A percentile compares a stretch with the other conserved stretches of the same genome.
phyloP scores from a whole-genome alignment of 495 filamentous ascomycete genomes.

The Arthonia radiata region DNA sequence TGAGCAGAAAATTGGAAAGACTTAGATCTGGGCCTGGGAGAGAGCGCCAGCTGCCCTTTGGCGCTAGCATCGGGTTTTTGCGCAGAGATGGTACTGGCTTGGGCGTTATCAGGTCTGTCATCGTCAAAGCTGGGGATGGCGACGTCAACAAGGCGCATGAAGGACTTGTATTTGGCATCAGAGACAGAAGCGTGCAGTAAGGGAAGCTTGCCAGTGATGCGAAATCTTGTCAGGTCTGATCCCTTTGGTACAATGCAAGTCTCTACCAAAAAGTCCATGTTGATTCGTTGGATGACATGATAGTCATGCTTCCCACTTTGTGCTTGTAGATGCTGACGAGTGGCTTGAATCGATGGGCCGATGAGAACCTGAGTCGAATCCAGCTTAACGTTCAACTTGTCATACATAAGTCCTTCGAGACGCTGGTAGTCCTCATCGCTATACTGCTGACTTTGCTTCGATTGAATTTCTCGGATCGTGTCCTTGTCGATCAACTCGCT shows the following conservation, averaged over 20 bases:
- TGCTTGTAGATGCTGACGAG: slow-evolving; percentile 55
- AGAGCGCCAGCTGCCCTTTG: too few relatives aligned
- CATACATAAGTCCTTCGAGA: slow-evolving; percentile 81
- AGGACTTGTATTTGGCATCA: slow-evolving; percentile 80
- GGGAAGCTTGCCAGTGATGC: slow-evolving; percentile 73
- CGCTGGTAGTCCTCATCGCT: slow-evolving; percentile 69
- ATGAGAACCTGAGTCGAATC: slow-evolving; percentile 88
- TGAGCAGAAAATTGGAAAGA: slow-evolving; percentile 39
- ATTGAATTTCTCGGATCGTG: slow-evolving; percentile 66
- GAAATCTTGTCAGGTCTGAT: slow-evolving; percentile 76
- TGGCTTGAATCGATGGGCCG: slow-evolving; percentile 77
- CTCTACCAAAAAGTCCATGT: slow-evolving; percentile 80
- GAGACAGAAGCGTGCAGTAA: slow-evolving; percentile 78
- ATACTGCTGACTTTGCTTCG: slow-evolving; percentile 70
- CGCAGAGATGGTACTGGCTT: slow-evolving; percentile 5
- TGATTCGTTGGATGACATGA: slow-evolving; percentile 89
- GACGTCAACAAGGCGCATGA: slow-evolving; percentile 92
- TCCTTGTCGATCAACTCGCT: slow-evolving; percentile 81
- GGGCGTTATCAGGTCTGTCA: slow-evolving; percentile 15
- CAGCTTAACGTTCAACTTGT: slow-evolving; percentile 77
- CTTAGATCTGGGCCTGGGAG: slow-evolving; percentile 26
- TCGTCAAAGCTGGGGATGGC: slow-evolving; percentile 67
- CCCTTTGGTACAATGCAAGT: slow-evolving; percentile 85
- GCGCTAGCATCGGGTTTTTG: slow-evolving; percentile 16
- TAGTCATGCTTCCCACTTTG: slow-evolving; percentile 45